These are phyloP conservation scores for Leersia perrieri DNA, from an alignment of 176 grass and related monocot species.

Conservation along the genomic window DNA sequence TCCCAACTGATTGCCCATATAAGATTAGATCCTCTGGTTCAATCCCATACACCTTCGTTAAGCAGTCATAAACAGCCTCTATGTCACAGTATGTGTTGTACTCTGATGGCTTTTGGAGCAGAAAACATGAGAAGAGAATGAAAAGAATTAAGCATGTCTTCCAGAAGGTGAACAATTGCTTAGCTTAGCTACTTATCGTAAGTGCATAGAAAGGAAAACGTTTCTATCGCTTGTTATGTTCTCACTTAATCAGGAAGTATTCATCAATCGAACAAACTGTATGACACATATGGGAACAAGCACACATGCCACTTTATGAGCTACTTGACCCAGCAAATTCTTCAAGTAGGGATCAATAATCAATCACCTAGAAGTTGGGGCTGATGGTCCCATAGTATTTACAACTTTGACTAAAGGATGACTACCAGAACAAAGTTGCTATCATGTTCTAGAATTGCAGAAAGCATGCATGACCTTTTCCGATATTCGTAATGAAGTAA, in stretches of 20 bases:
- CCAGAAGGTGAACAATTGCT: conserved; percentile 7
- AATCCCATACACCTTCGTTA: conserved; percentile 87
- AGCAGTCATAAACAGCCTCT: conserved; percentile 95
- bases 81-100: conserved; percentile 96
- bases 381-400: conserved; percentile 34
- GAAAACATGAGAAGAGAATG: conserved; percentile 21
- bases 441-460: conserved; percentile 33
- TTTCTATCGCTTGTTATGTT: background rate
- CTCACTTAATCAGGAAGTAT: background rate
- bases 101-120: conserved; percentile 76
- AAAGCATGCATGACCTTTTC: conserved; percentile 18
- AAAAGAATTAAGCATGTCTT: conserved; percentile 25
- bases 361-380: conserved; percentile 31
- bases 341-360: conserved; percentile 31
- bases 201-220: background rate
- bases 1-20: conserved; percentile 99
- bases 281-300: conserved; percentile 1
- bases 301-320: conserved; percentile 31
- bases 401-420: conserved; percentile 36
- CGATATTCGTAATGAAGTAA: conserved; percentile 9
- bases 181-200: background rate
- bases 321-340: conserved; percentile 11
- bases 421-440: conserved; percentile 41
- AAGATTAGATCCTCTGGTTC: conserved; percentile 85
- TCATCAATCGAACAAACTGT: background rate